Conservation (phyloP, 2,329 filamentous ascomycete genomes). For the Xylaria arbuscula region DNA sequence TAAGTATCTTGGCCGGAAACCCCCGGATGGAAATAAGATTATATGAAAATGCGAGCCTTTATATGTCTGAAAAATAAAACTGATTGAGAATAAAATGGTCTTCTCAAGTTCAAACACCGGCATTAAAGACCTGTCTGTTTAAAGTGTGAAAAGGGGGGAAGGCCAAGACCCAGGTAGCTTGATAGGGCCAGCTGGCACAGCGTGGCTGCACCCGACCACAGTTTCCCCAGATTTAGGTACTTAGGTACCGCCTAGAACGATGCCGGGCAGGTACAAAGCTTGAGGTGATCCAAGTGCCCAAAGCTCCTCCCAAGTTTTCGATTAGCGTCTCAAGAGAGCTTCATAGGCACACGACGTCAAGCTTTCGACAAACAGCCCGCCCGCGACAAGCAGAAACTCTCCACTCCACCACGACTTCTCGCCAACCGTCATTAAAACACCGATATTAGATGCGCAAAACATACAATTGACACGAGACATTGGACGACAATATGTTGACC, state of each 20-base stretch:
- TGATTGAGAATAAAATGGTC: not conserved
- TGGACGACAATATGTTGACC: constrained; percentile 44
- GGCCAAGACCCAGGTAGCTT: not conserved
- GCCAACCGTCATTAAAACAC: not conserved
- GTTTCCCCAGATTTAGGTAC: constrained; percentile 6
- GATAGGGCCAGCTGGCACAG: constrained; percentile 28
- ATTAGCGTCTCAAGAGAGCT: constrained; percentile 21
- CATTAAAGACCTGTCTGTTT: not conserved
- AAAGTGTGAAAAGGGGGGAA: not conserved
- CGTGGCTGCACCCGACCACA: constrained; percentile 10
- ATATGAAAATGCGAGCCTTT: too few relatives aligned
- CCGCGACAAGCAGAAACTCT: constrained; percentile 31
- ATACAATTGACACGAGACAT: constrained; percentile 14
- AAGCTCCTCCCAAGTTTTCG: constrained; percentile 37
- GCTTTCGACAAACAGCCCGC: constrained; percentile 32
- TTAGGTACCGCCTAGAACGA: not conserved
- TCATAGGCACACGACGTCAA: constrained; percentile 37
- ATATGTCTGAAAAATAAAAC: not conserved
- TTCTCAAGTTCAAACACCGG: not conserved
- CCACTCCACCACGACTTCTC: constrained; percentile 27
- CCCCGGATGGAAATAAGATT: too few relatives aligned
- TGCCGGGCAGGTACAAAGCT: not conserved
- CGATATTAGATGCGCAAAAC: constrained; percentile 10
- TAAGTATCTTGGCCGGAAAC: too few relatives aligned
- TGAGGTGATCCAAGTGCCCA: constrained; percentile 28